Evolutionary conservation across 2,329 filamentous ascomycete genomes (phyloP).

Genomic region (Aspergillus hiratsukae): DNA sequence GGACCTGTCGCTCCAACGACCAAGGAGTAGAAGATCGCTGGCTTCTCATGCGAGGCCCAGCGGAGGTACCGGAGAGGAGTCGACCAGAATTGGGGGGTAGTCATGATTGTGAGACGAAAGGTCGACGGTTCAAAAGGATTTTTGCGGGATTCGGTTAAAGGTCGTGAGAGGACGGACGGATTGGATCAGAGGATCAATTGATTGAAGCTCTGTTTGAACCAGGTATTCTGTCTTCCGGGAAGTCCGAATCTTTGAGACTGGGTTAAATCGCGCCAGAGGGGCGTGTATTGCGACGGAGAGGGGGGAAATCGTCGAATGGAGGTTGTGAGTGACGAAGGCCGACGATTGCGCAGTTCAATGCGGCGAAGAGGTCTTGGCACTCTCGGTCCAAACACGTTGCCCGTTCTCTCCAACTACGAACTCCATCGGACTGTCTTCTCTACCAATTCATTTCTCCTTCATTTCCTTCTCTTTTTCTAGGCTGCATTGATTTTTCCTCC

Average conservation of each 20-base stretch:
- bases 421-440: slow-evolving; percentile 6
- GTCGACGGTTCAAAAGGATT: slow-evolving; percentile 20
- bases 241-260: not conserved
- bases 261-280: not conserved
- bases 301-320: slow-evolving; percentile 15
- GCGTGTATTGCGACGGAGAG: slow-evolving; percentile 8
- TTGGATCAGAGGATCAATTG: slow-evolving; percentile 6
- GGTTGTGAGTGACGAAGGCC: slow-evolving; percentile 27
- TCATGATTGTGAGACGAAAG: slow-evolving; percentile 32
- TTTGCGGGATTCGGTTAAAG: slow-evolving; percentile 11
- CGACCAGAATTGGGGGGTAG: slow-evolving; percentile 74
- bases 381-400: slow-evolving; percentile 42
- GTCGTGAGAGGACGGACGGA: not conserved
- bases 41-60: slow-evolving; percentile 84
- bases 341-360: slow-evolving; percentile 20
- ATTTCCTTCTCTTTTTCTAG: slow-evolving; percentile 12
- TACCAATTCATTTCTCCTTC: slow-evolving; percentile 5
- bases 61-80: slow-evolving; percentile 77
- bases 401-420: slow-evolving; percentile 23
- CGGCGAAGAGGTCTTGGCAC: slow-evolving; percentile 35
- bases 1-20: slow-evolving; percentile 71
- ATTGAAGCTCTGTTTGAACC: not conserved
- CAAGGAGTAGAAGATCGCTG: slow-evolving; percentile 85
- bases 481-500: slow-evolving; percentile 11
- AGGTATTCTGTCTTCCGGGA: not conserved